Base-by-base conservation (phyloP, 768 basidiomycete species). In the Kwoniella bestiolae region DNA sequence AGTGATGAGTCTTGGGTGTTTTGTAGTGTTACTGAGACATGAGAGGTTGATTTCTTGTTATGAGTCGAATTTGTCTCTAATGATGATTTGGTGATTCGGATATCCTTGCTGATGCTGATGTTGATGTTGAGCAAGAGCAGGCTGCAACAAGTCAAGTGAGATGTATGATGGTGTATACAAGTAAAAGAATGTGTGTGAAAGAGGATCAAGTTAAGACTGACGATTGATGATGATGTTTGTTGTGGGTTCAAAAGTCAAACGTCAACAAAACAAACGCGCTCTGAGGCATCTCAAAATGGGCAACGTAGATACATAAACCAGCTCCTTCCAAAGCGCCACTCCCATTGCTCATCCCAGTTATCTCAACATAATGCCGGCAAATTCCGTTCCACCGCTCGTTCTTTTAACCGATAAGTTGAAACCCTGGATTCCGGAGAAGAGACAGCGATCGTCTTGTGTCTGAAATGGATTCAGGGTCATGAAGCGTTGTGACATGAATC, bases 321-420 rank as follows among this genome's bases (percentile, higher is more conserved):
- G 8, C 56, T 21, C 23, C 32, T 3, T 21, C 1, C 38, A 3
- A 47, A 14, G 31, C 32, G 52, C 52, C 52, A 55, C 52, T 55
- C 18, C 8, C 31, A 26, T 38, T 5, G 46, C 3, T 47, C 4
- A 47, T 47, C 46, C 9, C 3, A 1, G 5, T 35, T 12, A 35
- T 35, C 34, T 35, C 6, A 12, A 6, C 12, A 32, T 50, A 47
- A 61, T 61, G 50, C 60, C 60, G 60, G 60, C 35, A 61, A 61
- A 61, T 52, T 9, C 60, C 60, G 57, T 44, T 25, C 21, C 31
- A 56, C 18, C 25, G 9, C 21, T 46, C 26, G 12, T 51, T 51
- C 23, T 31, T 52, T 31, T 11, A 9, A 47, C 25, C 7, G 26
- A 26, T 7, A 28, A 9, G 6, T 28, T 51, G 18, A 41, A n/a